These are phyloP conservation scores for Vitrella brassicaformis DNA, from an alignment of 73 alveolate species.

Conservation along the genomic window DNA sequence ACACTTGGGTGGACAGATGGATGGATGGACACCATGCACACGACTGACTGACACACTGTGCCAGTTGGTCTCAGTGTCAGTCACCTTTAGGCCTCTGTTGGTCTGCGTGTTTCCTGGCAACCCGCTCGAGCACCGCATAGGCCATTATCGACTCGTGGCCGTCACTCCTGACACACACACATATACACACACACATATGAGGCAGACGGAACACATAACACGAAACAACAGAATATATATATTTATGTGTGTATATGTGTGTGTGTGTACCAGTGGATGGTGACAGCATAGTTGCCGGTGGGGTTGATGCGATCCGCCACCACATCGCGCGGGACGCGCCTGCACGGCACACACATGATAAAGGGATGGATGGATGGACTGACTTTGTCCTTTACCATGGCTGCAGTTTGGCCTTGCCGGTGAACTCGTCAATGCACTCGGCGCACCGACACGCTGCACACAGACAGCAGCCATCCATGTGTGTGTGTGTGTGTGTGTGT, in stretches of 20 bases:
- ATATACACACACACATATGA: too few species aligned
- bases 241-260: too few species aligned
- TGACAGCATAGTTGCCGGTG: not conserved
- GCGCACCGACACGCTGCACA: not conserved
- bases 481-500: too few species aligned
- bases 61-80: too few species aligned
- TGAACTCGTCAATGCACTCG: not conserved
- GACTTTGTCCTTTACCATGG: too few species aligned
- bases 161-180: too few species aligned
- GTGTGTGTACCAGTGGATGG: not conserved
- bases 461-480: not conserved
- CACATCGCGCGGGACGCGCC: not conserved
- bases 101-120: not conserved
- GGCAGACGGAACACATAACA: too few species aligned
- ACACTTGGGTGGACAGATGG: too few species aligned
- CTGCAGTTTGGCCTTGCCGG: not conserved
- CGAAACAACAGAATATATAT: too few species aligned
- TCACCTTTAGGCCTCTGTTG: too few species aligned
- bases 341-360: too few species aligned
- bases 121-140: not conserved
- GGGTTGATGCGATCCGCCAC: not conserved
- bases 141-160: not conserved
- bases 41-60: not conserved
- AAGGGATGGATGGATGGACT: too few species aligned
- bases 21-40: not conserved